Evolutionary conservation across 2,329 filamentous ascomycete genomes (phyloP).

Genomic region (Incumbomyces lentus): DNA sequence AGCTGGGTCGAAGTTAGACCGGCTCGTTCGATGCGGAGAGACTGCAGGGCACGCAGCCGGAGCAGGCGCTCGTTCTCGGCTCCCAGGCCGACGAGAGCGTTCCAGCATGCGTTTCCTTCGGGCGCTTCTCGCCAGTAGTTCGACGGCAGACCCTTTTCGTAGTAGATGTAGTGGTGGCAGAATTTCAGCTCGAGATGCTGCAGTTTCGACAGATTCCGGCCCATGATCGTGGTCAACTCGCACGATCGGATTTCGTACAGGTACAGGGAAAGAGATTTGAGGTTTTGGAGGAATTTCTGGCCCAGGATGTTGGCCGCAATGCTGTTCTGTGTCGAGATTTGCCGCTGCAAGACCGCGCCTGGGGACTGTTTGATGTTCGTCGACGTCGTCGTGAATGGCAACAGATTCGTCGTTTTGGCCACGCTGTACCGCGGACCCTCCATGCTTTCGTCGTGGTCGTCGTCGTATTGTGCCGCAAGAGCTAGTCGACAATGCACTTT

Average conservation of each 20-base stretch:
- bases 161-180: constrained; percentile 25
- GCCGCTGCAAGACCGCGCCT: constrained; percentile 5
- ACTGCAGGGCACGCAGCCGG: constrained; percentile 22
- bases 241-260: constrained; percentile 24
- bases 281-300: constrained; percentile 5
- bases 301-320: constrained; percentile 11
- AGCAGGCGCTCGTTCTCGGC: constrained; percentile 12
- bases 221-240: constrained; percentile 25
- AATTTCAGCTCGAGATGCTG: constrained; percentile 27
- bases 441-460: background rate
- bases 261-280: constrained; percentile 14
- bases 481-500: constrained; percentile 26
- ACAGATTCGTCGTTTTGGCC: constrained; percentile 9
- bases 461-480: constrained; percentile 19
- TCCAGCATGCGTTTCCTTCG: constrained; percentile 24
- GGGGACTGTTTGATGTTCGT: background rate
- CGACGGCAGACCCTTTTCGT: constrained; percentile 23
- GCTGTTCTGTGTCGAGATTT: constrained; percentile 15
- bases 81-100: constrained; percentile 25
- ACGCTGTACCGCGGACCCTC: background rate
- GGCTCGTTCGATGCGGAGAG: constrained; percentile 25
- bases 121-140: constrained; percentile 24
- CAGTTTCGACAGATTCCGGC: constrained; percentile 23
- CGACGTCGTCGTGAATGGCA: constrained; percentile 3
- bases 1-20: constrained; percentile 28